These are phyloP conservation scores for Quercus tomentella DNA, from an alignment of 331 rosid species.

Conservation along the genomic window DNA sequence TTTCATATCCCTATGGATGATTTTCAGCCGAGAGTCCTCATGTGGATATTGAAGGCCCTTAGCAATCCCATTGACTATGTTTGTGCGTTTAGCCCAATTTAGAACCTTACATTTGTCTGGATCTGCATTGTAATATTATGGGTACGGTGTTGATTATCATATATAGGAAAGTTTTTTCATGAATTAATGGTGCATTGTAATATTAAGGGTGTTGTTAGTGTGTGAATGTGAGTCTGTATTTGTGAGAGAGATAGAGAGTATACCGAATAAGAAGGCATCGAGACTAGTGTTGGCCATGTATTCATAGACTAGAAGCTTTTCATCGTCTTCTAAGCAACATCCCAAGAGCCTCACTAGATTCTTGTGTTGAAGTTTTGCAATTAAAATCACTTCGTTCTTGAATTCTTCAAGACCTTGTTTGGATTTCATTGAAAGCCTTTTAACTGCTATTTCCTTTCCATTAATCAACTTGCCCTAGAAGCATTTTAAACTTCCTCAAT, in stretches of 20 bases:
- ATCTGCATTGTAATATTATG: constrained; percentile 7
- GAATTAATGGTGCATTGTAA: constrained; percentile 9
- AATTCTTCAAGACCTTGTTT: constrained; percentile 10
- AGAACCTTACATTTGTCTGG: constrained; percentile 3
- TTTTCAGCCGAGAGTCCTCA: constrained; percentile 18
- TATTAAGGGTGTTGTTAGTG: not conserved
- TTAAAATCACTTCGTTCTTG: not conserved
- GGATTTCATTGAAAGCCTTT: constrained; percentile 18
- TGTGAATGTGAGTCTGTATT: no score
- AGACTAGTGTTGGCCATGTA: constrained; percentile 21
- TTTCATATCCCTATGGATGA: constrained; percentile 22
- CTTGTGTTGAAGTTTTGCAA: not conserved
- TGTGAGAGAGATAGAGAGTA: not conserved
- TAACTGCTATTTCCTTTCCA: constrained; percentile 18
- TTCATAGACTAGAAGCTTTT: constrained; percentile 19
- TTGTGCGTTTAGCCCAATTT: not conserved
- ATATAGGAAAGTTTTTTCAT: no score
- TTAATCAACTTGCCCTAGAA: constrained; percentile 3
- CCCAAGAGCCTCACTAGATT: constrained; percentile 2
- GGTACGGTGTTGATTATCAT: no score
- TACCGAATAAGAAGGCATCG: constrained; percentile 10
- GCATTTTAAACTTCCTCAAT: not conserved
- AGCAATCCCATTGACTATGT: constrained; percentile 19
- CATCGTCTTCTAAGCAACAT: constrained; percentile 6
- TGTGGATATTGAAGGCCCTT: constrained; percentile 20